Evolutionary conservation across 1,284 basidiomycete species (phyloP), one percentile per base, ranked within the genome.

Genomic region (Microbotryum scabiosae): DNA sequence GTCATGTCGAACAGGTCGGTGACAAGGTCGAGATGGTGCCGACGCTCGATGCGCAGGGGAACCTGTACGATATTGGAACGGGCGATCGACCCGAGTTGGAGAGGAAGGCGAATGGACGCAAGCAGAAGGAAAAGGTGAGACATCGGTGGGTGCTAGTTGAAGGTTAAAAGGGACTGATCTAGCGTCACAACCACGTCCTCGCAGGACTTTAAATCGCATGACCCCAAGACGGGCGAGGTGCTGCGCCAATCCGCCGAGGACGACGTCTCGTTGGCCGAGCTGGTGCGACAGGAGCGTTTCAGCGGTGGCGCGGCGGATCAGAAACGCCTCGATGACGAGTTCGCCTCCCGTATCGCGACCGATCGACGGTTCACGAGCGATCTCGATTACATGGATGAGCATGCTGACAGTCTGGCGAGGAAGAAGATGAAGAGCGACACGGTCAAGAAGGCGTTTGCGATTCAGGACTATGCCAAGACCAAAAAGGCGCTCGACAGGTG

Each of bases 391-490:
- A 87, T 97, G 68, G 96, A 99, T 69, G 93, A 97, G 65, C 94
- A 97, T 73, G 91, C 90, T 0, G 92, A 96, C 70, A 86, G 84
- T 67, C 81, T 98, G 0, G 91, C 89, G 36, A 80, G 90, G 63
- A 86, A 90, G 74, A 94, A 93, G 77, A 92, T 96, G 88, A 88
- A 91, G 62, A 85, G 85, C 14, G 96, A 97, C 73, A 90, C 88
- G 26, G 88, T 96, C 84, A 98, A 94, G 76, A 82, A 94, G 44
- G 88, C 92, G 68, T 99, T 97, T 74, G 96, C 96, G 18, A 90
- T 98, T 71, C 85, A 97, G 62, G 90, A 98, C 75, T 98, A 91
- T 76, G 93, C 92, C 60, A 83, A 85, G 52, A 98, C 96, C 0
- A 90, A 96, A 78, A 88, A 88, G 72, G 93, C 84, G 1, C 75